Evolutionary conservation across 1,284 basidiomycete genomes (phyloP).

Genomic region (Stygiomarasmius scandens): DNA sequence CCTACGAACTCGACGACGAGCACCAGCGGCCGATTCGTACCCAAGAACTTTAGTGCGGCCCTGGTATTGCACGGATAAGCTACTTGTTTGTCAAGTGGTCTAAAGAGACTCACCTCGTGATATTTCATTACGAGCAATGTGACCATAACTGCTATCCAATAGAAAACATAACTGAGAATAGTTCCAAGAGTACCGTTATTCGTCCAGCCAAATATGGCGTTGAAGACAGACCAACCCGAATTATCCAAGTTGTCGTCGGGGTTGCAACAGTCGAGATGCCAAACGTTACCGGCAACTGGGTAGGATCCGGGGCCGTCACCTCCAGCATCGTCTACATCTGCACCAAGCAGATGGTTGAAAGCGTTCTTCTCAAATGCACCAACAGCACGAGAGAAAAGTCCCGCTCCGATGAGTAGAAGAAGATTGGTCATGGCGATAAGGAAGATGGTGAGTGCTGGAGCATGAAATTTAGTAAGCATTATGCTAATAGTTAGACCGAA

Average conservation of each 20-base stretch:
- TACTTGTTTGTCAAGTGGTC: conserved; percentile 33
- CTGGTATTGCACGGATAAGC: conserved; percentile 17
- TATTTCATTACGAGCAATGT: conserved; percentile 73
- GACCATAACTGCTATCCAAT: conserved; percentile 75
- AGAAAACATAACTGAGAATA: conserved; percentile 75
- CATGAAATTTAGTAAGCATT: too few relatives aligned
- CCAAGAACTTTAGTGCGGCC: conserved; percentile 41
- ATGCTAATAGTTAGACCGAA: background rate
- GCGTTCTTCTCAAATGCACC: conserved; percentile 72
- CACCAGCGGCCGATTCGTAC: conserved; percentile 43
- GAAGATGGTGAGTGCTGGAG: conserved; percentile 80
- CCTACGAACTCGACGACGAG: conserved; percentile 27
- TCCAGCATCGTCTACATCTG: conserved; percentile 73
- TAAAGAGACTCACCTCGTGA: conserved; percentile 45
- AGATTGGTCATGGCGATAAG: conserved; percentile 88
- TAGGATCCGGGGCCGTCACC: conserved; percentile 85
- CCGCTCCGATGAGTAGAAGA: conserved; percentile 89
- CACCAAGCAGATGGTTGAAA: conserved; percentile 74
- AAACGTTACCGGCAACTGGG: conserved; percentile 79
- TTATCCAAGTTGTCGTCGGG: conserved; percentile 60
- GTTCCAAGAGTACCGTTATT: conserved; percentile 72
- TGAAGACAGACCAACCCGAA: conserved; percentile 76
- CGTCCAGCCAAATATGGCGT: conserved; percentile 76
- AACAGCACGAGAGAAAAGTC: conserved; percentile 78
- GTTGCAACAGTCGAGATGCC: conserved; percentile 86